A percentile compares a stretch with the other conserved stretches of the same genome.
Evolutionary conservation across 345 rosid species (phyloP).

Genomic region (Moricandia moricandioides): DNA sequence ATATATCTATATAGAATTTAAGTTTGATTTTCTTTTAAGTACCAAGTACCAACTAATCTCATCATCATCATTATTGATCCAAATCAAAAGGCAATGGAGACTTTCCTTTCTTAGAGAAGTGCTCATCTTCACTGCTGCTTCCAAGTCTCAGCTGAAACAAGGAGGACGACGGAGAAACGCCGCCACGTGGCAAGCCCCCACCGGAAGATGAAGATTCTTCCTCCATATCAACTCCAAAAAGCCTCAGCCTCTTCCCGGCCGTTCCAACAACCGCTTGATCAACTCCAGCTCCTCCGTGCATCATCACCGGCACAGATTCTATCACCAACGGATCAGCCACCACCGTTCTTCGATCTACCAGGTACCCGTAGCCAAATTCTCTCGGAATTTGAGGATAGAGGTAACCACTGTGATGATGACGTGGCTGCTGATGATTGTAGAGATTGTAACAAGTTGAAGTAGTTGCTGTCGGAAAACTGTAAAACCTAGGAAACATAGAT

Average conservation of each 20-base stretch:
- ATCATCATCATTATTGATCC: conserved; percentile 44
- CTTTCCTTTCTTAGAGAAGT: conserved; percentile 56
- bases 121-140: conserved; percentile 22
- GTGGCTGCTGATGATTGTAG: conserved; percentile 38
- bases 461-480: conserved; percentile 41
- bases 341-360: conserved; percentile 32
- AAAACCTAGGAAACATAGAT: conserved; percentile 56
- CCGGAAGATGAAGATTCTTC: conserved; percentile 36
- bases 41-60: conserved; percentile 11
- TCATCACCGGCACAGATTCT: conserved; percentile 37
- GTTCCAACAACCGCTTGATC: conserved; percentile 16
- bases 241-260: conserved; percentile 52
- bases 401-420: conserved; percentile 23
- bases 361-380: conserved; percentile 33
- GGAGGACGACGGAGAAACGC: conserved; percentile 12
- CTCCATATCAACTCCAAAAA: conserved; percentile 66
- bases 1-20: not conserved
- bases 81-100: conserved; percentile 63
- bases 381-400: conserved; percentile 32
- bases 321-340: conserved; percentile 30
- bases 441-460: conserved; percentile 26
- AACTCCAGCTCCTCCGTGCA: conserved; percentile 28
- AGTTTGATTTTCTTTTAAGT: not conserved
- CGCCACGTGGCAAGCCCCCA: conserved; percentile 33
- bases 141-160: conserved; percentile 37